phyloP scores from a whole-genome alignment of 805 yeast genomes.

The Nematodospora valgi region DNA sequence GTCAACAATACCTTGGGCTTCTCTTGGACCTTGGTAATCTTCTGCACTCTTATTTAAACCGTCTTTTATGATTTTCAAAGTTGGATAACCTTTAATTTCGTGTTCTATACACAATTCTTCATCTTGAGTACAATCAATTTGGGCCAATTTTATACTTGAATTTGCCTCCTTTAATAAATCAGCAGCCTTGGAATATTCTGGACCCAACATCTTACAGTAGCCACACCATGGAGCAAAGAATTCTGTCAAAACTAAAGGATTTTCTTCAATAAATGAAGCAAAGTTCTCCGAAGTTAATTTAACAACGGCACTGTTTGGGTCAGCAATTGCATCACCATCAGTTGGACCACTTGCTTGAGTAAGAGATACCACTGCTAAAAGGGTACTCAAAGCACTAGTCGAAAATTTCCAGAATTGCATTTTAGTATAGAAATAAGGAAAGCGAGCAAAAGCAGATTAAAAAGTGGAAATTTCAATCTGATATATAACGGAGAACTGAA shows the following conservation, averaged over 20 bases:
- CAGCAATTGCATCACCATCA: conserved; percentile 66
- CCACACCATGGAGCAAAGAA: conserved; percentile 99
- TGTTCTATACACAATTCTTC: conserved; percentile 64
- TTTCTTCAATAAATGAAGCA: conserved; percentile 58
- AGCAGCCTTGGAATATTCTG: conserved; percentile 75
- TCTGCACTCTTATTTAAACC: conserved; percentile 41
- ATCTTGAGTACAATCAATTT: conserved; percentile 81
- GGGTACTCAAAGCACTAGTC: conserved; percentile 32
- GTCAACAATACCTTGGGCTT: conserved; percentile 69
- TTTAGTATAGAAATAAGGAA: neutral
- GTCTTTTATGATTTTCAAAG: conserved; percentile 72
- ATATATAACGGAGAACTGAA: too few relatives aligned
- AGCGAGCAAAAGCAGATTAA: neutral
- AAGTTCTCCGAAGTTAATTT: conserved; percentile 68
- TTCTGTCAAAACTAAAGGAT: conserved; percentile 80
- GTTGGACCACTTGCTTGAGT: conserved; percentile 35
- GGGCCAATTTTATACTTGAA: conserved; percentile 70
- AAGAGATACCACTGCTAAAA: conserved; percentile 32
- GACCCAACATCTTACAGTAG: conserved; percentile 86
- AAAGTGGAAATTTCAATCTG: neutral
- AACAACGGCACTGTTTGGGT: conserved; percentile 83
- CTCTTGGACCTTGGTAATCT: conserved; percentile 84
- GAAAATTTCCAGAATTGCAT: conserved; percentile 44
- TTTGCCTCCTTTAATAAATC: conserved; percentile 47
- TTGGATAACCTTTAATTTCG: conserved; percentile 80